Percentiles rank a stretch among this genome's conserved stretches.
Evolutionary conservation across 2,329 filamentous ascomycete genomes (phyloP).

Genomic region (Thelonectria olida): DNA sequence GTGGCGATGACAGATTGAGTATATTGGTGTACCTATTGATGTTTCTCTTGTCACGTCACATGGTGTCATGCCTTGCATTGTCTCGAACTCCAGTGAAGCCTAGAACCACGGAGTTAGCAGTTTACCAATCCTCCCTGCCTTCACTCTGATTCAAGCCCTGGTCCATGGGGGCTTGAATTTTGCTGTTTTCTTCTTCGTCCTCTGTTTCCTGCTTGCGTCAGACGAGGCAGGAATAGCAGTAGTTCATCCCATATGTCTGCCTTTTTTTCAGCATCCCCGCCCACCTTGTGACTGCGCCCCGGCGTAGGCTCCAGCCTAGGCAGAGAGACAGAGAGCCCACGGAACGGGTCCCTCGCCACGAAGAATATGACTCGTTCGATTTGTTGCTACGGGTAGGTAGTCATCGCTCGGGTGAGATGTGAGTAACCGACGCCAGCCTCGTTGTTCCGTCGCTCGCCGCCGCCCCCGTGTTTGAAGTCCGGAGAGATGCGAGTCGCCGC

Average conservation of each 20-base stretch:
- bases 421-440: not conserved
- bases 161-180: not conserved
- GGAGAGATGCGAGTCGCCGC: too few species aligned
- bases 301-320: not conserved
- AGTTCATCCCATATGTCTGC: constrained; percentile 6
- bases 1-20: not conserved
- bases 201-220: not conserved
- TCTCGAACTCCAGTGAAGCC: constrained; percentile 27
- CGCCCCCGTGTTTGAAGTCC: too few species aligned
- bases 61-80: constrained; percentile 30
- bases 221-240: not conserved
- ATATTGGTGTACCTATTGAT: not conserved
- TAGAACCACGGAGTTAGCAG: constrained; percentile 6
- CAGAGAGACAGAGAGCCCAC: not conserved
- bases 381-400: not conserved
- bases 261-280: not conserved
- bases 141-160: not conserved
- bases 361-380: not conserved
- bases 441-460: not conserved
- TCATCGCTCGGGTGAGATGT: not conserved
- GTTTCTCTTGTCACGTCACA: not conserved
- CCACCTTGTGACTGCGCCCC: constrained; percentile 4
- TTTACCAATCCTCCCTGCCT: not conserved
- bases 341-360: too few species aligned
- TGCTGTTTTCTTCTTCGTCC: not conserved